phyloP scores from a whole-genome alignment of 495 filamentous ascomycete genomes.

The Talaromyces stipitatus region DNA sequence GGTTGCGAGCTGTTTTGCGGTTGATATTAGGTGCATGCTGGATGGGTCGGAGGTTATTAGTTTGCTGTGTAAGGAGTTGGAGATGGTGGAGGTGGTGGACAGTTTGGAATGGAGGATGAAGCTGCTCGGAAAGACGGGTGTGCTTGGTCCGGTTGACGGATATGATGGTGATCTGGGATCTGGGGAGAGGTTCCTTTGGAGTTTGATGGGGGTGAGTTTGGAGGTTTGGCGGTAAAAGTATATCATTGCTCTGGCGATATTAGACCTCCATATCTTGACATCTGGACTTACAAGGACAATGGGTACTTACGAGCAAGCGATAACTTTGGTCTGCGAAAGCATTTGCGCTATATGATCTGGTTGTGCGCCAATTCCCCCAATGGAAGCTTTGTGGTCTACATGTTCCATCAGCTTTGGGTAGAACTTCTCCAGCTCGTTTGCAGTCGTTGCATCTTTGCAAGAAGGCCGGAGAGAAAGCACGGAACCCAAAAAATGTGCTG shows the following conservation, averaged over 20 bases:
- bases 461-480: slow-evolving; percentile 42
- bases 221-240: slow-evolving; percentile 64
- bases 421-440: background rate
- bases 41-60: background rate
- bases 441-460: background rate
- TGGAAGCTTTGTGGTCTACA: background rate
- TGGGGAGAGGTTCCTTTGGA: background rate
- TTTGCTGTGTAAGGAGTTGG: background rate
- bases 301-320: slow-evolving; percentile 1
- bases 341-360: background rate
- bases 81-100: background rate
- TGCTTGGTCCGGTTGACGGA: background rate
- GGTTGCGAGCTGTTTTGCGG: background rate
- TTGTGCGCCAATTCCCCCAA: background rate
- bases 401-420: background rate
- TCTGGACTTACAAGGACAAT: slow-evolving; percentile 16
- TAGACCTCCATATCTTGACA: background rate
- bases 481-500: slow-evolving; percentile 54
- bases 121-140: slow-evolving; percentile 14
- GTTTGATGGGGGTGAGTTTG: slow-evolving; percentile 17
- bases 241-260: slow-evolving; percentile 52
- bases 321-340: background rate
- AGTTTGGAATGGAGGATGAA: slow-evolving; percentile 14
- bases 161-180: slow-evolving; percentile 21
- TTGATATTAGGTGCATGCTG: background rate